Base-by-base conservation (phyloP, 2,329 filamentous ascomycete species). In the Metarhizium humberi region DNA sequence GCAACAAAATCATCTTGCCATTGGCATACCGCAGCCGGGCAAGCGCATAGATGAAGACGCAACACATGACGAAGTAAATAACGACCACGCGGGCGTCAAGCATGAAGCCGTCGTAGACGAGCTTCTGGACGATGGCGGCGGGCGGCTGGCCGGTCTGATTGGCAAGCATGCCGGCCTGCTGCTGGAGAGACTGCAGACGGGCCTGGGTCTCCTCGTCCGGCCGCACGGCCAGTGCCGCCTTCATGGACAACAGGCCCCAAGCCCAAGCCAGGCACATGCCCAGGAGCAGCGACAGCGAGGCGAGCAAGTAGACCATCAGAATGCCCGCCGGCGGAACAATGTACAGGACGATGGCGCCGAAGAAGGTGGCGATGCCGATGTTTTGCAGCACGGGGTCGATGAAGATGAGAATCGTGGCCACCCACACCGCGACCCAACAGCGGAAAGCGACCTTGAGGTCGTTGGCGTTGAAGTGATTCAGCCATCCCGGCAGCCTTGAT, bases 161-260 rank as follows among this genome's bases (percentile, higher is more conserved):
- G 1, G 71, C 71, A 3, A 65, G 66, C 5, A 63, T 54, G n/a
- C 63, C 72, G 0, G 71, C 73, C 36, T 67, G 61, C 20, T 67
- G 60, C 50, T 70, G 67, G 29, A 79, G 61, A 0, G 66, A 62
- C 7, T 62, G 62, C 3, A 73, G 55, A 50, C 57, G 60, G 1
- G 67, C 66, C 50, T 71, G 66, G 0, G 71, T 73, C 7, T 73
- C 70, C 0, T 67, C 62, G 4, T 64, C 66, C 2, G 75, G 68
- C 14, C 76, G 66, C 2, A 71, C 69, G 1, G 75, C 73, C 8
- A 71, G 57, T 3, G 75, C 77, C 2, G 75, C 75, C 56, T 77
- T 75, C 75, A 77, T 78, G 0, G 70, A 66, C 49, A 78, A 64
- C 2, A 76, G 65, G 3, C 76, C 77, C 76, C 76, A 79, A 5